phyloP scores from a whole-genome alignment of 2,329 filamentous ascomycete genomes.

The Amesomyces nigricolor region DNA sequence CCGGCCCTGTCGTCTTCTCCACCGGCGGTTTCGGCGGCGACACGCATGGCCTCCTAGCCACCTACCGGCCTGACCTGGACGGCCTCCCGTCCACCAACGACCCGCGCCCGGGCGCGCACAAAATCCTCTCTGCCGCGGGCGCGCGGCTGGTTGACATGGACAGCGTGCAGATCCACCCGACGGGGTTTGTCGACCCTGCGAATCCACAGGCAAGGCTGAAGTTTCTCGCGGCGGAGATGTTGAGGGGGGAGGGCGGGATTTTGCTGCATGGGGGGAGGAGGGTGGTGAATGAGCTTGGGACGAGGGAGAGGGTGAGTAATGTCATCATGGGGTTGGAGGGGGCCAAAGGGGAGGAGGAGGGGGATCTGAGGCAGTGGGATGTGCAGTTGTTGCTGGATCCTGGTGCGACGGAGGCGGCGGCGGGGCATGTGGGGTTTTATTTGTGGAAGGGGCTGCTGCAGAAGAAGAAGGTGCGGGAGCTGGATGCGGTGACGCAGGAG shows the following conservation, averaged over 20 bases:
- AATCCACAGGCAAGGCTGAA: conserved; percentile 45
- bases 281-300: conserved; percentile 60
- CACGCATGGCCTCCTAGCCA: conserved; percentile 48
- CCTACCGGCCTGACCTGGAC: conserved; percentile 53
- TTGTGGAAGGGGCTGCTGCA: conserved; percentile 55
- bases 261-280: conserved; percentile 45
- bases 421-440: conserved; percentile 57
- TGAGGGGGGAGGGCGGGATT: conserved; percentile 58
- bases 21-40: conserved; percentile 60
- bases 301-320: conserved; percentile 49
- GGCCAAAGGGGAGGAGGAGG: conserved; percentile 20
- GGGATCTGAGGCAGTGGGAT: conserved; percentile 48
- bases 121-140: conserved; percentile 35
- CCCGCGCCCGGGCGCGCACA: conserved; percentile 48
- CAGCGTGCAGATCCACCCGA: conserved; percentile 59
- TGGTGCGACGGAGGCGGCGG: conserved; percentile 46
- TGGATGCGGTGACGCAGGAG: conserved; percentile 36
- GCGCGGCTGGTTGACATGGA: conserved; percentile 47
- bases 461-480: conserved; percentile 49
- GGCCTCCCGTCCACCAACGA: conserved; percentile 60
- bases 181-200: conserved; percentile 55
- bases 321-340: conserved; percentile 41
- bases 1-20: conserved; percentile 54
- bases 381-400: conserved; percentile 55
- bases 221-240: conserved; percentile 58